Evolutionary conservation across 1,284 basidiomycete genomes (phyloP).

Genomic region (Boletellus dicymbophilus): DNA sequence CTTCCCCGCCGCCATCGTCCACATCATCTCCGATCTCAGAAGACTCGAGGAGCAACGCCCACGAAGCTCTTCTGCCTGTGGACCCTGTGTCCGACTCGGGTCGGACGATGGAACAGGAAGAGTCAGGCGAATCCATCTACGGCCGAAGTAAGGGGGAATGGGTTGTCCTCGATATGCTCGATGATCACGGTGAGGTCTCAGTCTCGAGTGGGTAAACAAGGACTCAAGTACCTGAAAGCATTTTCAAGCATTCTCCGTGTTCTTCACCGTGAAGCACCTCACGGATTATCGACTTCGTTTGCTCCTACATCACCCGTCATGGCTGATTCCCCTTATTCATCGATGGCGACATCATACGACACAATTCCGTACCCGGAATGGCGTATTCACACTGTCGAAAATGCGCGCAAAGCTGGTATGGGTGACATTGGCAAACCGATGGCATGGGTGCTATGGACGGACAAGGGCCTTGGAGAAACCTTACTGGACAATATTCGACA

Average conservation of each 20-base stretch:
- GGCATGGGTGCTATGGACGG: conserved; percentile 45
- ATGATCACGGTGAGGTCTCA: conserved; percentile 45
- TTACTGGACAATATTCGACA: conserved; percentile 24
- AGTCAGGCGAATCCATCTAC: neutral
- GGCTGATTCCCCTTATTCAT: conserved; percentile 18
- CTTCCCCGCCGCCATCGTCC: conserved; percentile 25
- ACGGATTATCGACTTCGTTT: conserved; percentile 48
- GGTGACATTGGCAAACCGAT: conserved; percentile 54
- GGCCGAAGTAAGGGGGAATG: conserved; percentile 40
- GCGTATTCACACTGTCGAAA: conserved; percentile 48
- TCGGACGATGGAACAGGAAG: conserved; percentile 3
- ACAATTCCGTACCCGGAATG: conserved; percentile 64
- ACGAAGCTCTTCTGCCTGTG: neutral
- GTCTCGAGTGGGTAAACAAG: neutral
- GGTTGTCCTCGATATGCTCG: conserved; percentile 60
- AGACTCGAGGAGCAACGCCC: conserved; percentile 17
- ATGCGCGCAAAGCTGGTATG: conserved; percentile 55
- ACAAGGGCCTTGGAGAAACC: conserved; percentile 22
- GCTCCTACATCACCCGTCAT: conserved; percentile 35
- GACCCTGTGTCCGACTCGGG: conserved; percentile 1
- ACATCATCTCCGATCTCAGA: conserved; percentile 31
- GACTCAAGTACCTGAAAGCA: conserved; percentile 36
- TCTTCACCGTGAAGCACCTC: conserved; percentile 53
- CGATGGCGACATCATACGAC: conserved; percentile 20
- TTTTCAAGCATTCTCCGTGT: conserved; percentile 58